Base-by-base conservation (phyloP, 2,329 filamentous ascomycete genomes). In the Xylariaceae sp. region DNA sequence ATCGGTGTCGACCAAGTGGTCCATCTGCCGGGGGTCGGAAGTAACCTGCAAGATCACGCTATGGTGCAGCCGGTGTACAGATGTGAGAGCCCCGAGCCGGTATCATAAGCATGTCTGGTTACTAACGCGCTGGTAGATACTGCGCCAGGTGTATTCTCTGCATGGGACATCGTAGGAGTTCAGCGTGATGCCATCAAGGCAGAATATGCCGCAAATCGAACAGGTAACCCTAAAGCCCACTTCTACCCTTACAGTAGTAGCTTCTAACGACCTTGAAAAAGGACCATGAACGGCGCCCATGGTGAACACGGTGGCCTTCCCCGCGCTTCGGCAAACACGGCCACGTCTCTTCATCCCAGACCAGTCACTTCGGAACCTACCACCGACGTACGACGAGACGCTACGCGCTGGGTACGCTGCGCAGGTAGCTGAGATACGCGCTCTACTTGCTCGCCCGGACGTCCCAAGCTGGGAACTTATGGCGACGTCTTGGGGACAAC, bases 1-100 rank as follows among this genome's bases (percentile, higher is more conserved):
- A 43, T 64, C 19, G 46, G 47, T 31, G 45, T 63, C 13, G 31
- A 53, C 3, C 50, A 57, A 2, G 44, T 53, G 7, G 44, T 62
- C 9, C 48, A 63, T 21, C 46, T 64, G 8, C 59, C 56, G 3
- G 58, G 57, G 13, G 59, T 60, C 17, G 57, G 58, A 13, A 56
- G 54, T 19, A 59, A 61, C 31, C 43, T 57, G 17, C 58, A 62
- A 37, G 58, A 59, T 34, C 55, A 60, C 35, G 43, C 53, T 13
- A 60, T 59, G 47, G 38, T 54, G 19, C 54, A 50, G 38, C 51
- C 57, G 6, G 50, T 49, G 2, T 53, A 55, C 30, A 30, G 44
- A 30, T 56, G 53, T 56, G 26, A 47, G 50, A 40, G 12, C 3
- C 17, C 6, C 6, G 21, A 7, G 21, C 21, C 21, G n/a, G 7